Base-by-base conservation (phyloP, 1,139 yeast species). In the Lodderomyces parapsilosis region DNA sequence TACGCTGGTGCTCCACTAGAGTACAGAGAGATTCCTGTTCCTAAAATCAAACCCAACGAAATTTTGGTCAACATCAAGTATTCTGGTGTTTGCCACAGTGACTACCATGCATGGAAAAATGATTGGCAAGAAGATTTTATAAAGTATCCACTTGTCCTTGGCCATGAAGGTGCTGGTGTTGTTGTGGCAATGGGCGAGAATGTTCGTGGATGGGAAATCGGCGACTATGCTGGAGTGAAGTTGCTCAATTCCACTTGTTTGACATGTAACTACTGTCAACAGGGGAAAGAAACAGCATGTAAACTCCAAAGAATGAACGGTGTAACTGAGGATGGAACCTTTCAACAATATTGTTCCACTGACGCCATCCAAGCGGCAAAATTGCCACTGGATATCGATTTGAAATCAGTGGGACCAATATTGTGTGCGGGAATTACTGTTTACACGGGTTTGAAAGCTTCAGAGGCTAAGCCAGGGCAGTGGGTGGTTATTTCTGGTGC, bases 341-440 rank as follows among this genome's bases (percentile, higher is more conserved):
- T 83, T 80, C 88, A 83, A 67, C 84, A 84, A 64, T 84, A 81
- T 56, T 89, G 88, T 33, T 82, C 90, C 41, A 88, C 94, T 47
- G 91, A 86, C 65, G 93, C 93, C 39, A 78, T 84, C 47, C 94
- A 86, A 61, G 95, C 94, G 43, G 94, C 95, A 33, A 74, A 77
- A 59, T 80, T 87, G 55, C 86, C 91, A 45, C 59, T 68, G 53
- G 84, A 83, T 49, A 71, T 86, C 43, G 88, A 86, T 58, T 77
- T 86, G 59, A 90, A 91, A 45, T 68, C 74, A 52, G 80, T 81
- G 47, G 80, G 95, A 24, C 95, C 96, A 53, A 80, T 87, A 49
- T 71, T 84, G 57, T 84, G 91, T 77, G 91, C 89, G 22, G 91
- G 91, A 70, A 80, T 84, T 57, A 84, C 90, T 34, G 90, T 83